Evolutionary conservation across 2,329 filamentous ascomycete species (phyloP).

Genomic region (Nigrospora sphaerica): DNA sequence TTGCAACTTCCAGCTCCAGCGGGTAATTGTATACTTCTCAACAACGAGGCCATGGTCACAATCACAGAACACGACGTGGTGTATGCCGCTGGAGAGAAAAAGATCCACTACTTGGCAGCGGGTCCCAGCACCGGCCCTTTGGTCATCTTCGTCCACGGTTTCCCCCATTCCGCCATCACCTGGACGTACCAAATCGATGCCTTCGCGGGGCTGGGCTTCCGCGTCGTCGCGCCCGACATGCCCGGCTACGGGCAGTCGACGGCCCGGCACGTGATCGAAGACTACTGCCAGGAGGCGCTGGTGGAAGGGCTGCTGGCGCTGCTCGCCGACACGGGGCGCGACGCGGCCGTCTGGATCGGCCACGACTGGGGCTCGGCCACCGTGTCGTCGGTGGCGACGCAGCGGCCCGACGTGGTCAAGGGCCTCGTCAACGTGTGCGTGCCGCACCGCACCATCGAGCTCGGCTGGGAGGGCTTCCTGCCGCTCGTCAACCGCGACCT

Average conservation of each 20-base stretch:
- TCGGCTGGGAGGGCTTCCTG: conserved; percentile 27
- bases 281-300: conserved; percentile 24
- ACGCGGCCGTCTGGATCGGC: conserved; percentile 37
- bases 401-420: conserved; percentile 16
- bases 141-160: conserved; percentile 29
- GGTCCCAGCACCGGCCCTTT: conserved; percentile 18
- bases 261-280: conserved; percentile 15
- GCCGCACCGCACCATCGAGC: conserved; percentile 32
- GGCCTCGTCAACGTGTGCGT: conserved; percentile 23
- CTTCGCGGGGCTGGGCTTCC: conserved; percentile 21
- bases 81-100: conserved; percentile 14
- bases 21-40: too few species aligned
- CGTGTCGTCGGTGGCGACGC: conserved; percentile 17
- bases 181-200: conserved; percentile 22
- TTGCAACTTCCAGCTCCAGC: too few species aligned
- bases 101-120: conserved; percentile 21
- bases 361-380: conserved; percentile 33
- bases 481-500: conserved; percentile 31
- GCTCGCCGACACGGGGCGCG: conserved; percentile 19
- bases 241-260: conserved; percentile 29
- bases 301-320: conserved; percentile 25
- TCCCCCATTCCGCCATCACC: conserved; percentile 23
- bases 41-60: not conserved
- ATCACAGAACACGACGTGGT: conserved; percentile 10
- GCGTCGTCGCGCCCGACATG: conserved; percentile 23